Base-by-base conservation (phyloP, 1,284 basidiomycete species). In the Trichosporon sp. region DNA sequence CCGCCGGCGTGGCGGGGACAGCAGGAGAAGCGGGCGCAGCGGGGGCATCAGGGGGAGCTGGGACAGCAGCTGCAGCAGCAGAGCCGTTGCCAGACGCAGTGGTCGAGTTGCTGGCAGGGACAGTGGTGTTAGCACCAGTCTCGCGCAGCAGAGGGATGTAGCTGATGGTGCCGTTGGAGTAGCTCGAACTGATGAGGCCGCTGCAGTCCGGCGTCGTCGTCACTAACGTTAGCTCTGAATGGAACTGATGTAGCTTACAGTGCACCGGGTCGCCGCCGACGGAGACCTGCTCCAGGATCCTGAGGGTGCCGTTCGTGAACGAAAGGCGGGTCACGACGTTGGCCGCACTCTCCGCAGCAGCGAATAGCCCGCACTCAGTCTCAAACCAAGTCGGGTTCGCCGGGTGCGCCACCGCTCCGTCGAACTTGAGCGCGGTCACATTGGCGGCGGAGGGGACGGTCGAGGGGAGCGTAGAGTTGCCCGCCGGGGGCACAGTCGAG, bases 261-360 rank as follows among this genome's bases (percentile, higher is more conserved):
- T 63, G 59, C 32, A 63, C 59, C 6, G 59, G 59, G 59, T 63
- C 59, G 31, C 59, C 59, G 32, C 59, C 59, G 59, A 63, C 59
- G 14, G 59, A 8, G 59, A 63, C 59, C 59, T 63, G 31, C 31
- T 35, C 59, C 14, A n/a, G 31, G 35, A 63, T 31, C 14, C 11
- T 35, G 4, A 32, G 11, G 14, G 16, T 32, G 32, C 7, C 14
- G 59, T 35, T 35, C 14, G 2, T 1, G 10, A 63, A 31, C 59
- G 59, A n/a, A 11, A 63, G 59, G 14, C 59, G 59, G 31, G 59
- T 63, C 14, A 63, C 59, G 32, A 63, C 59, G 59, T 35, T 32
- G 11, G 59, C 59, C 5, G 35, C 59, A 16, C 59, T 63, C 31
- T 63, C 59, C 12, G 59, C 59, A 14, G 59, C 59, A 32, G 31